Evolutionary conservation across 1,284 basidiomycete species (phyloP).

Genomic region (Ustilago bromivora): DNA sequence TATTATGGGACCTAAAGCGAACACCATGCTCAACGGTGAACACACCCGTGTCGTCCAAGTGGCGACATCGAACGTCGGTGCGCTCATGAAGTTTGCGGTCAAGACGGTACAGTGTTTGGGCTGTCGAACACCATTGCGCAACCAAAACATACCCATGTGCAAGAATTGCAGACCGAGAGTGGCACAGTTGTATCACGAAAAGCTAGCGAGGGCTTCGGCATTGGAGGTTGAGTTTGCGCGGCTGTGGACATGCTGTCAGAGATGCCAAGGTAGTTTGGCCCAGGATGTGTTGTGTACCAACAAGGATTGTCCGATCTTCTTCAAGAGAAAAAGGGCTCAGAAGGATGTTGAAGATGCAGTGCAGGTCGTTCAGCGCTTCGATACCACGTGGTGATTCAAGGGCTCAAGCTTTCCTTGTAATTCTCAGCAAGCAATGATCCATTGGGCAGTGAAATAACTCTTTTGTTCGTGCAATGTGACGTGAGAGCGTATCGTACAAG

Average conservation of each 20-base stretch:
- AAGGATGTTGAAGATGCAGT: constrained; percentile 64
- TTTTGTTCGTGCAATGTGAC: not conserved
- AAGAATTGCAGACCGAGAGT: constrained; percentile 63
- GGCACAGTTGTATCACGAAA: constrained; percentile 66
- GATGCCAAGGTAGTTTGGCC: constrained; percentile 67
- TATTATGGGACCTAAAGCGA: constrained; percentile 64
- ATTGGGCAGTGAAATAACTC: not conserved
- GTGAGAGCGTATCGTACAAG: not conserved
- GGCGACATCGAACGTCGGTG: constrained; percentile 66
- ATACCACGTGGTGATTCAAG: constrained; percentile 48
- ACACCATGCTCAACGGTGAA: constrained; percentile 63
- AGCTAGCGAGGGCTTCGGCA: constrained; percentile 57
- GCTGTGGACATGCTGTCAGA: constrained; percentile 69
- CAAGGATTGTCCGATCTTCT: constrained; percentile 98
- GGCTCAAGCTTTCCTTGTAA: not conserved
- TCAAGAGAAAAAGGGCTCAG: constrained; percentile 77
- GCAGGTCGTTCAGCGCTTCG: constrained; percentile 58
- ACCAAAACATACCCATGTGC: constrained; percentile 65
- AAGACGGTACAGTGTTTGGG: constrained; percentile 67
- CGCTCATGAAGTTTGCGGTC: constrained; percentile 69
- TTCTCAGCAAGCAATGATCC: not conserved
- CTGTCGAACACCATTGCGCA: constrained; percentile 66
- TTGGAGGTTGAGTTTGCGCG: constrained; percentile 67
- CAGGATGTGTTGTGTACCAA: constrained; percentile 95
- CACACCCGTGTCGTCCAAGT: constrained; percentile 68